These are phyloP conservation scores for Testicularia cyperi DNA, from an alignment of 1,284 basidiomycete genomes.

Conservation along the genomic window DNA sequence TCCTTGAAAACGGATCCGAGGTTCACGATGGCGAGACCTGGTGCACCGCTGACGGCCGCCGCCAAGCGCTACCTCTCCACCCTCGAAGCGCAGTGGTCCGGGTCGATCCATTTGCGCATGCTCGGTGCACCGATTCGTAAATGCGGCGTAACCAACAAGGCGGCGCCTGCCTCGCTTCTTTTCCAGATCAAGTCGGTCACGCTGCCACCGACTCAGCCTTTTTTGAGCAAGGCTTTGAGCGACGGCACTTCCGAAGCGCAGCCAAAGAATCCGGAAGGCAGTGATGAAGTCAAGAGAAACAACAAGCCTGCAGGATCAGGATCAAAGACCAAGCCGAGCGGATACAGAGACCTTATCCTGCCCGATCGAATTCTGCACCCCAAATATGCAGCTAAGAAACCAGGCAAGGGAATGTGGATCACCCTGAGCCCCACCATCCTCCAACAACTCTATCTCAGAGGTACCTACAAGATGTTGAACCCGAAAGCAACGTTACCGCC, in stretches of 20 bases:
- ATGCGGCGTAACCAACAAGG: conserved; percentile 22
- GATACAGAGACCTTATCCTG: conserved; percentile 4
- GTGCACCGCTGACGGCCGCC: neutral
- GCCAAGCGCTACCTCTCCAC: conserved; percentile 1
- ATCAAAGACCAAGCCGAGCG: no score
- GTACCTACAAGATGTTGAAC: conserved; percentile 1
- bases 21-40: neutral
- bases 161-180: conserved; percentile 15
- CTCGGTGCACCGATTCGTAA: conserved; percentile 15
- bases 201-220: neutral
- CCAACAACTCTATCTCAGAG: neutral
- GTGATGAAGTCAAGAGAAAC: no score
- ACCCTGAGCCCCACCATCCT: conserved; percentile 4
- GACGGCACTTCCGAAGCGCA: neutral
- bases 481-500: conserved; percentile 3
- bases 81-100: conserved; percentile 10
- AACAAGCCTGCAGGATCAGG: no score
- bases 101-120: conserved; percentile 17
- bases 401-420: conserved; percentile 9
- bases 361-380: conserved; percentile 18
- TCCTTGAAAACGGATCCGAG: no score
- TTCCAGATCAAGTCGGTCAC: conserved; percentile 17
- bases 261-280: no score
- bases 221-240: neutral
- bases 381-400: neutral